phyloP scores from a whole-genome alignment of 306 rosid species.

The peach (Prunus persica) region DNA sequence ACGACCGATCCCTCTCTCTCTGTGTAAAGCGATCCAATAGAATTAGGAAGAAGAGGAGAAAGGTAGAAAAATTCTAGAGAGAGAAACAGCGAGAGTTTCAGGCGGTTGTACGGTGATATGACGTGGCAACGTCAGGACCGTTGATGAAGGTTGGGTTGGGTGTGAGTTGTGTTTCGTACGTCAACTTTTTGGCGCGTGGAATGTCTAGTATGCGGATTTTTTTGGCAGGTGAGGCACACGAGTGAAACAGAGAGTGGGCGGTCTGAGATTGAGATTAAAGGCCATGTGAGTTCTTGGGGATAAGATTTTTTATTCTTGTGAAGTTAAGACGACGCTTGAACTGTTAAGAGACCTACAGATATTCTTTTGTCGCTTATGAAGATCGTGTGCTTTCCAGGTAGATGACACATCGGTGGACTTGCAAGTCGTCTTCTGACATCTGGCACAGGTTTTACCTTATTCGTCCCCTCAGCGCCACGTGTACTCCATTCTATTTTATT shows the following conservation, averaged over 20 bases:
- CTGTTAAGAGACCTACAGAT: background rate
- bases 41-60: background rate
- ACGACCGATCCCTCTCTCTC: background rate
- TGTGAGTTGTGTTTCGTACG: background rate
- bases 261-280: background rate
- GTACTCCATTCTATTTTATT: background rate
- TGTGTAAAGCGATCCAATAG: background rate
- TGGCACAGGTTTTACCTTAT: background rate
- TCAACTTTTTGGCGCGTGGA: background rate
- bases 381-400: background rate
- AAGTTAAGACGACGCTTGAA: background rate
- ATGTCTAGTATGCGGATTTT: background rate
- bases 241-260: background rate
- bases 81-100: background rate
- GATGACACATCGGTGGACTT: background rate
- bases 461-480: background rate
- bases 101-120: background rate
- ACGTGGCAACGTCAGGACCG: conserved; percentile 40
- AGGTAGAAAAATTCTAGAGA: background rate
- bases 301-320: background rate
- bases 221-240: background rate
- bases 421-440: background rate
- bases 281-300: background rate
- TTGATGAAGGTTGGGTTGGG: conserved; percentile 9
- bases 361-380: background rate